Conservation (phyloP, 495 filamentous ascomycete genomes). For the Apiosordaria backusii region DNA sequence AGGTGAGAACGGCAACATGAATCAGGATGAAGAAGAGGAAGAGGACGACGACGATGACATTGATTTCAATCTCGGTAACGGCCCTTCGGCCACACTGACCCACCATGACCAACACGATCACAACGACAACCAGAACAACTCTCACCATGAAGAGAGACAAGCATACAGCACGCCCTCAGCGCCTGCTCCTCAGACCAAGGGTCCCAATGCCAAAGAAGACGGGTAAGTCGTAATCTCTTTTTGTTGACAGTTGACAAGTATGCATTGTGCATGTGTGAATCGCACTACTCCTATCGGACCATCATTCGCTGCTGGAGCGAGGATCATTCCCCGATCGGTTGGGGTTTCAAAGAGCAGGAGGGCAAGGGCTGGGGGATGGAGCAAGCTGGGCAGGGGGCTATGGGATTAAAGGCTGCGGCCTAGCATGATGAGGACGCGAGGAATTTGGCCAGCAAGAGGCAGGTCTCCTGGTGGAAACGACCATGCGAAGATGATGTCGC, state of each 20-base stretch:
- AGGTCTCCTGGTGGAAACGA: neutral
- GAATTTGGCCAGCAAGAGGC: neutral
- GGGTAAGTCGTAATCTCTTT: slow-evolving; percentile 71
- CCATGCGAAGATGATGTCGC: neutral
- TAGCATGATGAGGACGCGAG: neutral
- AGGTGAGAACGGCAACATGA: slow-evolving; percentile 44
- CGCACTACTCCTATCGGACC: neutral
- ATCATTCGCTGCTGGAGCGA: neutral
- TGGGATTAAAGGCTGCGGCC: neutral
- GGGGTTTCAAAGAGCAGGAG: neutral
- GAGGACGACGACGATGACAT: slow-evolving; percentile 66
- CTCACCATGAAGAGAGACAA: slow-evolving; percentile 21
- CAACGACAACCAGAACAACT: slow-evolving; percentile 26
- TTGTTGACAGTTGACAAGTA: neutral
- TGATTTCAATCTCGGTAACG: slow-evolving; percentile 54
- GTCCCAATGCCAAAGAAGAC: slow-evolving; percentile 89
- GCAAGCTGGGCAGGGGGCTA: neutral
- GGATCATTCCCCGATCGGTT: too few species aligned
- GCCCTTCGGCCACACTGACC: slow-evolving; percentile 32
- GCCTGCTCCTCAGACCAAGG: slow-evolving; percentile 28
- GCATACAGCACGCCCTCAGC: slow-evolving; percentile 29
- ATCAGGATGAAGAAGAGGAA: slow-evolving; percentile 57
- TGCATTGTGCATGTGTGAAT: neutral
- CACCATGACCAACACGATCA: slow-evolving; percentile 39
- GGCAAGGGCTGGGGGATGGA: slow-evolving; percentile 13